A percentile compares a stretch with the other conserved stretches of the same genome.
phyloP scores from a whole-genome alignment of 345 rosid species.

The Salix exigua region DNA sequence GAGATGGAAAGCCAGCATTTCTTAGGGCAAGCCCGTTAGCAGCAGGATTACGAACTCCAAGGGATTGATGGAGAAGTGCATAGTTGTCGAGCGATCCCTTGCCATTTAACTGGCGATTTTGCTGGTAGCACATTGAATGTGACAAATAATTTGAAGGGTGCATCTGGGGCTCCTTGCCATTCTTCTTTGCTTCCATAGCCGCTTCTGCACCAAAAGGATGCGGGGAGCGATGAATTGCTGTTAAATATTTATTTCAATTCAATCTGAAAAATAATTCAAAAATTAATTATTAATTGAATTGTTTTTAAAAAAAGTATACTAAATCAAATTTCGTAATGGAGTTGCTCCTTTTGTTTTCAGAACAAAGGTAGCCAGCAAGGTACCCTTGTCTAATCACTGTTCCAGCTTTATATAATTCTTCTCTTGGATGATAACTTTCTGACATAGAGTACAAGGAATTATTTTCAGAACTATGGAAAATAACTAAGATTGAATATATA shows the following conservation, averaged over 20 bases:
- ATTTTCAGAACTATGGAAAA: background rate
- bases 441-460: background rate
- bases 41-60: background rate
- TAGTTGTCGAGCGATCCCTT: background rate
- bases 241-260: too few species aligned
- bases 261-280: too few species aligned
- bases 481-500: background rate
- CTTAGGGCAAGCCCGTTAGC: constrained; percentile 9
- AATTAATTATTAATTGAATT: too few species aligned
- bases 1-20: background rate
- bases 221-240: too few species aligned
- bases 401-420: background rate
- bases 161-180: background rate
- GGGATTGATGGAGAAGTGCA: constrained; percentile 4
- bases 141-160: background rate
- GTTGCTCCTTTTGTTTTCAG: too few species aligned
- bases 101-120: constrained; percentile 16
- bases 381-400: background rate
- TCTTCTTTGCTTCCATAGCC: constrained; percentile 19
- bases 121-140: constrained; percentile 2
- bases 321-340: too few species aligned
- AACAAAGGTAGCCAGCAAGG: background rate
- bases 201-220: constrained; percentile 27
- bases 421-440: constrained; percentile 3
- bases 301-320: too few species aligned